These are phyloP conservation scores for Fraxinus angustifolia DNA, from an alignment of 305 asterid genomes.

Conservation along the genomic window DNA sequence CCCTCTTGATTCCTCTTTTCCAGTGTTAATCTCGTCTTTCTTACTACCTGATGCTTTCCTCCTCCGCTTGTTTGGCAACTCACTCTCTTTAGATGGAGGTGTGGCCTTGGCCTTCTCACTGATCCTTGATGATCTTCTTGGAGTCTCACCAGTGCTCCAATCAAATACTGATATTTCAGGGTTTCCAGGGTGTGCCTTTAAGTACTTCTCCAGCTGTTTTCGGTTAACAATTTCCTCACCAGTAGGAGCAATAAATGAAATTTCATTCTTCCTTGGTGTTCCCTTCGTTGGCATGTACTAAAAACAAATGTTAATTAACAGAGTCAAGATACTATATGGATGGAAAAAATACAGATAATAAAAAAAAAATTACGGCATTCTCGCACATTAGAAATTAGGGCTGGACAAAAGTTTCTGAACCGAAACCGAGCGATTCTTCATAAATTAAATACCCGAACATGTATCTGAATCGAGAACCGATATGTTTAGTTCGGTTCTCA, in stretches of 20 bases:
- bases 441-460: too few species aligned
- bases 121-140: slow-evolving; percentile 53
- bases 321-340: too few species aligned
- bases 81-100: slow-evolving; percentile 29
- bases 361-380: background rate
- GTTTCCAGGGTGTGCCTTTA: slow-evolving; percentile 48
- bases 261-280: slow-evolving; percentile 37
- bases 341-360: background rate
- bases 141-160: slow-evolving; percentile 54
- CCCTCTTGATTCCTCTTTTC: slow-evolving; percentile 23
- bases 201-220: slow-evolving; percentile 44
- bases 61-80: slow-evolving; percentile 33
- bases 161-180: slow-evolving; percentile 41
- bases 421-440: too few species aligned
- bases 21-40: slow-evolving; percentile 29
- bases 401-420: too few species aligned
- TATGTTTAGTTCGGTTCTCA: too few species aligned
- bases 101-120: slow-evolving; percentile 37
- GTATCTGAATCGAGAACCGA: too few species aligned
- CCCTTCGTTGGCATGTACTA: slow-evolving; percentile 32
- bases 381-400: background rate
- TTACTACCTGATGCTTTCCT: slow-evolving; percentile 33
- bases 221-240: slow-evolving; percentile 46
- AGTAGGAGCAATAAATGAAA: slow-evolving; percentile 47
- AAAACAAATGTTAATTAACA: background rate